phyloP scores from a whole-genome alignment of 1,284 basidiomycete species.

The Trametes versicolor region DNA sequence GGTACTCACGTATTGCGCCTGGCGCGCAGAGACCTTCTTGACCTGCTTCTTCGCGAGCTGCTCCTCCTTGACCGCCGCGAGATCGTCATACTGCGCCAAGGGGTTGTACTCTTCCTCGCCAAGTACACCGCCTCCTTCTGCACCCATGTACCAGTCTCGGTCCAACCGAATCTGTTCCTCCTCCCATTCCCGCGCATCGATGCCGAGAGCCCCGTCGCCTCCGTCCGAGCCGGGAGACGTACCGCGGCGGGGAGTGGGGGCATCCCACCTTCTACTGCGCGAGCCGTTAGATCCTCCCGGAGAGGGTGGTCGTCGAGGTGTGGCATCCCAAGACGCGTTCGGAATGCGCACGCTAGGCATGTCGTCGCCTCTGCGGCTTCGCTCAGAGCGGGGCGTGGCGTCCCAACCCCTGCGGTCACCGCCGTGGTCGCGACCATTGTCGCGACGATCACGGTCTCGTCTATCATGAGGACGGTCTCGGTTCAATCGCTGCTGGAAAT shows the following conservation, averaged over 20 bases:
- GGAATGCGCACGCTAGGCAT: conserved; percentile 89
- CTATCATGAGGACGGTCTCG: conserved; percentile 55
- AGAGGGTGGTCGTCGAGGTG: conserved; percentile 63
- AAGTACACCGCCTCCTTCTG: conserved; percentile 86
- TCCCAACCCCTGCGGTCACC: conserved; percentile 62
- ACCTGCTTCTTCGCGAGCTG: conserved; percentile 85
- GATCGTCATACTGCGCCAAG: conserved; percentile 90
- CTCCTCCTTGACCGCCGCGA: conserved; percentile 75
- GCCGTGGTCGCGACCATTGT: conserved; percentile 22
- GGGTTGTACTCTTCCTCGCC: conserved; percentile 95
- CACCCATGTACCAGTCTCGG: conserved; percentile 93
- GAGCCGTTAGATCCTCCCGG: conserved; percentile 65
- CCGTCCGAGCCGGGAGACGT: conserved; percentile 65
- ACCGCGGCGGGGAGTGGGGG: conserved; percentile 82
- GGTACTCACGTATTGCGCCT: conserved; percentile 89
- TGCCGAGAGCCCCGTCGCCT: conserved; percentile 62
- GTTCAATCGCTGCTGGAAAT: conserved; percentile 76
- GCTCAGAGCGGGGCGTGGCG: conserved; percentile 74
- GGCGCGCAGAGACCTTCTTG: conserved; percentile 89
- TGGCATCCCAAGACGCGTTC: conserved; percentile 91
- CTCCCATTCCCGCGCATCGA: conserved; percentile 90
- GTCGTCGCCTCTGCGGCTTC: conserved; percentile 65
- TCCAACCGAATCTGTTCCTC: conserved; percentile 92
- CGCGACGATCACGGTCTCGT: conserved; percentile 38
- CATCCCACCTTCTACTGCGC: conserved; percentile 80